Evolutionary conservation across 768 basidiomycete genomes (phyloP).

Genomic region (Agaricus blazei): DNA sequence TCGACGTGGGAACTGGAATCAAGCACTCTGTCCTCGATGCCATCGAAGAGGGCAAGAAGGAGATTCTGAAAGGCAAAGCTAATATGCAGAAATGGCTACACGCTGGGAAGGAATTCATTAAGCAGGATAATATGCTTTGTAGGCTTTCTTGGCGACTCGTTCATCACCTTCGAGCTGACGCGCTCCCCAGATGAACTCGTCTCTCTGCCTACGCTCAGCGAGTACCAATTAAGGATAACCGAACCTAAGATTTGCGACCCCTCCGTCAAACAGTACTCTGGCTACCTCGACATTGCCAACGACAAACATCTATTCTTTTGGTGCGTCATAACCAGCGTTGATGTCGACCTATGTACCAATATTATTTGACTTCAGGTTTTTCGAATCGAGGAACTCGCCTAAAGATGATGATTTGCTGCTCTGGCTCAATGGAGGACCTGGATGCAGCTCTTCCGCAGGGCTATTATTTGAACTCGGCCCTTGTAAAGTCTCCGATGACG

Average conservation of each 20-base stretch:
- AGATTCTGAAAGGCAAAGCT: conserved; percentile 37
- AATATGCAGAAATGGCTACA: conserved; percentile 59
- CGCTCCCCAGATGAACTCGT: conserved; percentile 54
- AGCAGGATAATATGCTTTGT: conserved; percentile 72
- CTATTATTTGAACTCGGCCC: conserved; percentile 92
- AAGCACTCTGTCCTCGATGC: conserved; percentile 27
- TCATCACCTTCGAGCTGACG: neutral
- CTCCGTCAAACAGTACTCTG: conserved; percentile 74
- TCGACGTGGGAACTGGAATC: conserved; percentile 10
- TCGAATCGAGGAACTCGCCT: conserved; percentile 77
- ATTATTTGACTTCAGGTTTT: conserved; percentile 56
- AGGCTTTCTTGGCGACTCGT: conserved; percentile 21
- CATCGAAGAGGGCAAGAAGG: conserved; percentile 37
- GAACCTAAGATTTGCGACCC: conserved; percentile 75
- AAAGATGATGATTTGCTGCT: conserved; percentile 76
- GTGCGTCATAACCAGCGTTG: conserved; percentile 31
- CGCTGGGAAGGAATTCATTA: conserved; percentile 59
- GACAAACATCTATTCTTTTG: conserved; percentile 88
- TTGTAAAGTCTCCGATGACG: conserved; percentile 66
- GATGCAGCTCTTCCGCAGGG: conserved; percentile 74
- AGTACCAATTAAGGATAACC: conserved; percentile 55
- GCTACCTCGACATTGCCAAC: conserved; percentile 77
- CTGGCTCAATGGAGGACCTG: conserved; percentile 86
- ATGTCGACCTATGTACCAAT: neutral
- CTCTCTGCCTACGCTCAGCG: conserved; percentile 42